Base-by-base conservation (phyloP, 495 filamentous ascomycete species). In the Chaetomium tenue region DNA sequence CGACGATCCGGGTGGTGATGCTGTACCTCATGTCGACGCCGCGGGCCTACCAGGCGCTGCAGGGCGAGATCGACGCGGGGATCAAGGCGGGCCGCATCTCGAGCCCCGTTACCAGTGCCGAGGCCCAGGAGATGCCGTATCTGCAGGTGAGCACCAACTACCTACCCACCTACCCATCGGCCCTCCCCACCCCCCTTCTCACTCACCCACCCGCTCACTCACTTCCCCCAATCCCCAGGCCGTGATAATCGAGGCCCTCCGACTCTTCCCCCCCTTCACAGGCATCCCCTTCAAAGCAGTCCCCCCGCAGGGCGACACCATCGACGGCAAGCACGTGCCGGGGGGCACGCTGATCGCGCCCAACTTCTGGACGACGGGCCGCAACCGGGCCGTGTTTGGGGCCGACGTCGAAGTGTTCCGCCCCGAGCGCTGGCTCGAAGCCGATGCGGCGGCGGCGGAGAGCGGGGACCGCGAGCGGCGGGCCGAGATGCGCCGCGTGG, bases 1-100 rank as follows among this genome's bases (percentile, higher is more conserved):
- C 84, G 0, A 76, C 82, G 9, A 83, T 89, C 67, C 80, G 81
- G 47, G 77, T 76, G 1, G 76, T 84, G 50, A 72, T 89, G 61
- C 71, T 81, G 33, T 82, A 84, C 66, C 68, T 89, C 44, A 69
- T 87, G 20, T 72, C 73, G 13, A 75, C 81, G 25, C 74, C 76
- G 1, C 56, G 61, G 0, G 76, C 80, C 0, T 88, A 87, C 66
- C 70, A 74, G 8, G 78, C 76, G 46, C 77, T 90, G 62, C 80
- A 86, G 75, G 71, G 67, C 11, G 88, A 90, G 67, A 85, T 89
- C 58, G 82, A 85, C 46, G 55, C 44, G 13, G 79, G 74, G 18
- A 74, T 77, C 23, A 44, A 61, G 9, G 62, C 61, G 3, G 78
- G 76, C 4, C 70, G 63, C 16, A 71, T 81, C 39, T 77, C 77